Evolutionary conservation across 2,329 filamentous ascomycete genomes (phyloP), one percentile per base, ranked within the genome.

Genomic region (Fusarium domesticum): DNA sequence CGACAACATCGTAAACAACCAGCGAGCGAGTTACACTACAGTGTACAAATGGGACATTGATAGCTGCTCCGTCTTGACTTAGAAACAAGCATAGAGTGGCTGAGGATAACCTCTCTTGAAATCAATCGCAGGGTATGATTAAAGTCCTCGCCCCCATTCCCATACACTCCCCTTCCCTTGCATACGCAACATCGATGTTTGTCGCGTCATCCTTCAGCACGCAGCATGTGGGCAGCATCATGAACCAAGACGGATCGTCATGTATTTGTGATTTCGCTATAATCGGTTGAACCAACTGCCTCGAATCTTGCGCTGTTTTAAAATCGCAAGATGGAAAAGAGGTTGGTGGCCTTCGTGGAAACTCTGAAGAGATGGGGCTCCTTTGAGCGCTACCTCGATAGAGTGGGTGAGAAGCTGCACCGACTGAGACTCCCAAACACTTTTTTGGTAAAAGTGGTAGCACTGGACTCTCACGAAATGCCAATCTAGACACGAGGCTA

Each of bases 1-100:
- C 50, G 59, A 62, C 54, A 50, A 64, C 62, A 46, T 51, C 63
- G 64, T 67, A 67, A 67, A 64, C 60, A 57, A 54, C 23, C 23
- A 28, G 14, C 63, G 43, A 48, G 55, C 51, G 45, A 59, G 42
- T 51, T 48, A 52, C 49, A 47, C 47, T 50, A 54, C 57, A 48
- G 50, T 47, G 47, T 47, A 57, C 58, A 58, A 50, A 58, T 59
- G 53, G 52, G 52, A 58, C 47, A 59, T 43, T 11, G 38, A 43
- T 43, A 43, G 45, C 41, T 47, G 43, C 47, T 35, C 45, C 47
- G 34, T 36, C 45, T 44, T 42, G 50, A 54, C 50, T 55, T 51
- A 60, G 56, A 52, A 59, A 59, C 40, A 56, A 60, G 51, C 51
- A 55, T 54, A 53, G 50, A 58, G 37, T 50, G 51, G 42, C 45